Evolutionary conservation across 306 rosid genomes (phyloP), one percentile per base, ranked within the genome.

Genomic region (Cicer pinnatifidum): DNA sequence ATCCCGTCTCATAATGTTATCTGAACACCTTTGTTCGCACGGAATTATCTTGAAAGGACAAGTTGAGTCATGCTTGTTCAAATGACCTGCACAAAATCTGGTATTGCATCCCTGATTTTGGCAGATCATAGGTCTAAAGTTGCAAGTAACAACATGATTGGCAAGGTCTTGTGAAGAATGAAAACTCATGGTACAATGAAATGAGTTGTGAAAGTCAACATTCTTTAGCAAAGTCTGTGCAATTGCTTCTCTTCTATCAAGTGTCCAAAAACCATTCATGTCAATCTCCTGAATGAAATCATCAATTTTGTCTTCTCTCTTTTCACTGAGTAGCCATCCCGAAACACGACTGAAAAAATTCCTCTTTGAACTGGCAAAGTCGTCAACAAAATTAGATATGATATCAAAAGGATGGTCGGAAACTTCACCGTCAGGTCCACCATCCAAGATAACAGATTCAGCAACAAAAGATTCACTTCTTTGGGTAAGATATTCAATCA

Each of bases 251-350:
- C 98, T 90, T 68, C 78, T 71, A 45, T 90, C 97, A 8, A 80
- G 75, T 48, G 87, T 54, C 97, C 98, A 93, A 81, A 93, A 90
- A 40, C 88, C 87, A 83, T 85, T 85, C 11, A 81, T 69, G 20
- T 86, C 96, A 81, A 93, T 85, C 74, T 93, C 97, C 50, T 93
- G 98, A 60, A 88, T 80, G 10, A 90, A 85, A 82, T 93, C 98
- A 53, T 90, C 98, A 16, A 93, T 93, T 0, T 85, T 90, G 60
- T 93, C 98, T 83, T 93, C 98, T 78, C 97, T 83, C 78, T 78
- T 90, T 13, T 93, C 98, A 39, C 91, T 90, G 2, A 93, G 75
- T 37, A 89, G 45, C 97, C 96, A 89, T 45, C 90, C 97, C 0
- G 97, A 90, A 61, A 93, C 92, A 50, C 88, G 79, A 51, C 90